phyloP scores from a whole-genome alignment of 768 basidiomycete species.

The Amanita muscaria region DNA sequence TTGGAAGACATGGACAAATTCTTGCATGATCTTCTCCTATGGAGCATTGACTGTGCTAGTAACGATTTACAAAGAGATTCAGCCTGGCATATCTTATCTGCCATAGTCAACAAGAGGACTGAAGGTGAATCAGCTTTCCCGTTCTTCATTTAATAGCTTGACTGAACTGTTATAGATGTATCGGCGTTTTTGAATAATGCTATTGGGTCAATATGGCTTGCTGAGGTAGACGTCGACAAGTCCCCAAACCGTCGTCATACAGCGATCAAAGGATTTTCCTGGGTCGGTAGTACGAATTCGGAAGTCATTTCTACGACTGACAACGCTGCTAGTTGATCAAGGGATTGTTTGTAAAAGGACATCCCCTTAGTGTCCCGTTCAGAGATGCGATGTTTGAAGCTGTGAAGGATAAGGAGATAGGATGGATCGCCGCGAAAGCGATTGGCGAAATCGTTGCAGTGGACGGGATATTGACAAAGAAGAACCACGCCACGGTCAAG shows the following conservation, averaged over 20 bases:
- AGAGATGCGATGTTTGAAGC: slow-evolving; percentile 59
- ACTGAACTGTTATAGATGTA: slow-evolving; percentile 29
- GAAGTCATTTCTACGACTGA: not conserved
- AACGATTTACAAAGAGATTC: slow-evolving; percentile 46
- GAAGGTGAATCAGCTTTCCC: slow-evolving; percentile 39
- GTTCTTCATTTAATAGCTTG: not conserved
- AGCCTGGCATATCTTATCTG: slow-evolving; percentile 48
- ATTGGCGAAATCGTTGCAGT: slow-evolving; percentile 57
- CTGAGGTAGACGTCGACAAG: slow-evolving; percentile 24
- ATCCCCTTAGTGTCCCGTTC: slow-evolving; percentile 47
- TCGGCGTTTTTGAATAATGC: slow-evolving; percentile 33
- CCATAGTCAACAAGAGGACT: slow-evolving; percentile 71
- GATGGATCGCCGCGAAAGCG: slow-evolving; percentile 67
- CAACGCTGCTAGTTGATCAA: slow-evolving; percentile 52
- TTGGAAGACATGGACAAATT: slow-evolving; percentile 41
- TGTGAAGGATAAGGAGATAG: slow-evolving; percentile 57
- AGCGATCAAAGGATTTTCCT: slow-evolving; percentile 56
- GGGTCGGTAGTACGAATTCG: slow-evolving; percentile 36
- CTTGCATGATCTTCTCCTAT: slow-evolving; percentile 45
- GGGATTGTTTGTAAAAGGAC: slow-evolving; percentile 69
- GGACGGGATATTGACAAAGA: slow-evolving; percentile 64
- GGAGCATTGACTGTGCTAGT: slow-evolving; percentile 44
- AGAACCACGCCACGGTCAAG: slow-evolving; percentile 69
- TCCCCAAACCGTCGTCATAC: slow-evolving; percentile 33
- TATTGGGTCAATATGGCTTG: slow-evolving; percentile 40